phyloP scores from a whole-genome alignment of 2,329 filamentous ascomycete species.

The Gnomoniopsis sp. region DNA sequence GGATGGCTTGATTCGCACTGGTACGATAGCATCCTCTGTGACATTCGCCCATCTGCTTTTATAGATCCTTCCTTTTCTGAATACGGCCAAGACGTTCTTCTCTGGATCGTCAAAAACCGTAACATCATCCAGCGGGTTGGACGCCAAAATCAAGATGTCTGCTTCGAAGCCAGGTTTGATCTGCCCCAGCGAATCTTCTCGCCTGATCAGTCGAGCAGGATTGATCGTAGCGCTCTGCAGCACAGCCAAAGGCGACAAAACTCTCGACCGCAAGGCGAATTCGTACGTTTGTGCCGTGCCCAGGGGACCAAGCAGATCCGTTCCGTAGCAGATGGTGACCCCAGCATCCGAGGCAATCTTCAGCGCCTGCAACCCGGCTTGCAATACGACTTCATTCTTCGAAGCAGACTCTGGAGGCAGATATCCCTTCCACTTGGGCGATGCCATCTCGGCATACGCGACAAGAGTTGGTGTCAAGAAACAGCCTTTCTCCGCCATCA shows the following conservation, averaged over 20 bases:
- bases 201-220: constrained; percentile 41
- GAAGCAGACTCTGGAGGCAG: constrained; percentile 36
- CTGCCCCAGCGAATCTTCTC: constrained; percentile 42
- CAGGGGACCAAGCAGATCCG: constrained; percentile 50
- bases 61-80: constrained; percentile 48
- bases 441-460: constrained; percentile 45
- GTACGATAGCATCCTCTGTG: constrained; percentile 4
- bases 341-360: constrained; percentile 45
- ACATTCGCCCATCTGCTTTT: constrained; percentile 21
- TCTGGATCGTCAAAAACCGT: constrained; percentile 44
- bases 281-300: constrained; percentile 45
- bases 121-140: constrained; percentile 51
- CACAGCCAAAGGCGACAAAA: constrained; percentile 39
- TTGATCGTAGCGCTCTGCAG: constrained; percentile 49
- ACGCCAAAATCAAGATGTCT: constrained; percentile 46
- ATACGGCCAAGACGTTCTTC: constrained; percentile 40
- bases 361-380: constrained; percentile 40
- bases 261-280: constrained; percentile 41
- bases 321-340: constrained; percentile 52
- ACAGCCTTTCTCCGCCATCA: constrained; percentile 44
- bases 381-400: constrained; percentile 47
- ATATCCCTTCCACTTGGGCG: constrained; percentile 35
- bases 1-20: constrained; percentile 9
- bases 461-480: constrained; percentile 51
- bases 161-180: constrained; percentile 45